phyloP scores from a whole-genome alignment of 441 rosid genomes.

The Erodium texanum region DNA sequence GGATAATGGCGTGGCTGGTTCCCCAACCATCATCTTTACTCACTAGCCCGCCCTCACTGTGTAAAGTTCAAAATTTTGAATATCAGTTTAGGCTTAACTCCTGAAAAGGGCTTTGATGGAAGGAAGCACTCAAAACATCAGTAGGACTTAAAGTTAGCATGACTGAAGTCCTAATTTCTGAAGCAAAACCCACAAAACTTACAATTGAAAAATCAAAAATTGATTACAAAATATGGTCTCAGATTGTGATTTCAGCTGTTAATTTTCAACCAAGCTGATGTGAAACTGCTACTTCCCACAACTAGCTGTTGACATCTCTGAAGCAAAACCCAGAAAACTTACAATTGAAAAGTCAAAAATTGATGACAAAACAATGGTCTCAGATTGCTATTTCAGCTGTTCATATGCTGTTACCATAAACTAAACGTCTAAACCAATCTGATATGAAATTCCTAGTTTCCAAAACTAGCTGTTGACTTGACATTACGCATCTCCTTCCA shows the following conservation, averaged over 20 bases:
- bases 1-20: constrained; percentile 55
- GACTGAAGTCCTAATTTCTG: neutral
- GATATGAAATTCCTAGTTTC: neutral
- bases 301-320: too few relatives aligned
- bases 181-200: neutral
- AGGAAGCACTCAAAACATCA: neutral
- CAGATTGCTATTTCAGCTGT: too few relatives aligned
- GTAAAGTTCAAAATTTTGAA: neutral
- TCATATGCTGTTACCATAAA: too few relatives aligned
- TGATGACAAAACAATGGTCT: too few relatives aligned
- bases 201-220: neutral
- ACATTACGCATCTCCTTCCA: neutral
- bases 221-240: neutral
- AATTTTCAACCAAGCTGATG: neutral
- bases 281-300: too few relatives aligned
- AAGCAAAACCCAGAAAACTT: too few relatives aligned
- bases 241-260: neutral
- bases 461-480: neutral
- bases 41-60: neutral
- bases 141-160: neutral
- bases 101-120: neutral
- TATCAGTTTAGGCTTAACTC: neutral
- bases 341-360: too few relatives aligned
- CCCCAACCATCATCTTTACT: constrained; percentile 44
- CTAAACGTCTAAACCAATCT: too few relatives aligned